Percentiles rank a stretch among this genome's conserved stretches.
phyloP scores from a whole-genome alignment of 2,329 filamentous ascomycete species.

The Seiridium unicorne region DNA sequence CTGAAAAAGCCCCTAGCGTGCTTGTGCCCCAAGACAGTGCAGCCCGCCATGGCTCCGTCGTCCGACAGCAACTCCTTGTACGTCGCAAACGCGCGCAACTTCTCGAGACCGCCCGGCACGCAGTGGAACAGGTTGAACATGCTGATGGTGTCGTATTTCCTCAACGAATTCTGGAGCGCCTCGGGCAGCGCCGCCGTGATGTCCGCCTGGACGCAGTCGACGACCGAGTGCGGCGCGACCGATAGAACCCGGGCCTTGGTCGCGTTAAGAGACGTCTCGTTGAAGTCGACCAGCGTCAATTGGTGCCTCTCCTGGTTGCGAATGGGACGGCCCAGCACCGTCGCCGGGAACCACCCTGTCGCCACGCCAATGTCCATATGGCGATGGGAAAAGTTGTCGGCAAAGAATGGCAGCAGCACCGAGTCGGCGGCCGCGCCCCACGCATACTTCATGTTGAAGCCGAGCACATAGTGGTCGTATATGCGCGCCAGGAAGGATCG shows the following conservation, averaged over 20 bases:
- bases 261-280: conserved; percentile 26
- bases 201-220: conserved; percentile 33
- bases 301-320: conserved; percentile 18
- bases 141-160: conserved; percentile 39
- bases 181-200: conserved; percentile 29
- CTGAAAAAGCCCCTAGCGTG: conserved; percentile 23
- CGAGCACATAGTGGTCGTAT: conserved; percentile 32
- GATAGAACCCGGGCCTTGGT: conserved; percentile 24
- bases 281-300: conserved; percentile 36
- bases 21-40: conserved; percentile 33
- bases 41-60: conserved; percentile 35
- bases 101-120: conserved; percentile 30
- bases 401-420: conserved; percentile 32
- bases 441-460: conserved; percentile 31
- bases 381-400: conserved; percentile 28
- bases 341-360: conserved; percentile 35
- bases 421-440: conserved; percentile 32
- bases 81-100: conserved; percentile 27
- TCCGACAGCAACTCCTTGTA: conserved; percentile 30
- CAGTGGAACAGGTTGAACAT: conserved; percentile 43
- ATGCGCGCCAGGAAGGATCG: conserved; percentile 8
- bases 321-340: conserved; percentile 18
- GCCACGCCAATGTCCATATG: conserved; percentile 41
- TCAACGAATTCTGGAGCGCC: conserved; percentile 19
- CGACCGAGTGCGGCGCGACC: conserved; percentile 14